Base-by-base conservation (phyloP, 2,329 filamentous ascomycete species). In the Incumbomyces lentus region DNA sequence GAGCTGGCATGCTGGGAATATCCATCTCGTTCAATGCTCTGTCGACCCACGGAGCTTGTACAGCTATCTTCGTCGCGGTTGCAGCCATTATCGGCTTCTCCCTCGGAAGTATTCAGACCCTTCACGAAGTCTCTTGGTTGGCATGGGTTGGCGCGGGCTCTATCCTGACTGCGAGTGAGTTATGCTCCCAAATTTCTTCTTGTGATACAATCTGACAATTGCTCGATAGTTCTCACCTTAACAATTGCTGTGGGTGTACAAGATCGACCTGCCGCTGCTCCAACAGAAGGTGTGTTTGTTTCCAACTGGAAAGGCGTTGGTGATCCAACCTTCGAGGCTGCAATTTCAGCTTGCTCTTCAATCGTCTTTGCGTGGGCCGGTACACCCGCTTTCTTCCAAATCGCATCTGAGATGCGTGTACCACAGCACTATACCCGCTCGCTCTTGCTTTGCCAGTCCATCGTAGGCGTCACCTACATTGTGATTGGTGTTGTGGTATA, bases 301-400 rank as follows among this genome's bases (percentile, higher is more conserved):
- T 44, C 33, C 46, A 34, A 35, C 39, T 41, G 26, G 48, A 17
- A 50, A 50, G 46, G 19, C 41, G 48, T 41, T 43, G 38, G 30
- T 26, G 22, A 31, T 47, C 46, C 44, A 44, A 29, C 44, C 44
- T 66, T 66, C 43, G 56, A 57, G 10, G 57, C 62, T 2, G 61
- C 58, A 6, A 64, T 65, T 49, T 59, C 65, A 34, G 59, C 63
- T 29, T 49, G 62, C 33, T 58, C 61, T 46, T 64, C 65, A 65
- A 86, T 87, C 45, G 71, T 84, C 50, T 78, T 86, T 50, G 81
- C 83, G 47, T 87, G 82, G 66, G 71, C 78, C 45, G 78, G 79
- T 31, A 78, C 82, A 57, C 76, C 79, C n/a, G 79, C 78, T 50
- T 84, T 84, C 66, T 83, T 84, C 62, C 71, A 70, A 51, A 74